A percentile compares a stretch with the other conserved stretches of the same genome.
These are phyloP conservation scores for Aspergillus hortae DNA, from an alignment of 2,329 filamentous ascomycete genomes.

Conservation along the genomic window DNA sequence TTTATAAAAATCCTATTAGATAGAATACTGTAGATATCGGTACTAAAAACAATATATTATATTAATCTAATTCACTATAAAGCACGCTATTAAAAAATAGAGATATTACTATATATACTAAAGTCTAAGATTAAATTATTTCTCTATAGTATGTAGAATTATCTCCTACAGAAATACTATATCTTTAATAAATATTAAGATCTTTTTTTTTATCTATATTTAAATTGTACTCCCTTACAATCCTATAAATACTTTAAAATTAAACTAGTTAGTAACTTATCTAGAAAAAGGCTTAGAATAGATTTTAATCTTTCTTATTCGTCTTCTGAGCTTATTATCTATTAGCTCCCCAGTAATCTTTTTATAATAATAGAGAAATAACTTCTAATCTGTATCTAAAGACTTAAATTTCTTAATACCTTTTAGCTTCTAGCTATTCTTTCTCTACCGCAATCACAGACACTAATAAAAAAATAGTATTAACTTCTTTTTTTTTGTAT, in stretches of 20 bases:
- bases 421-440: slow-evolving; percentile 3
- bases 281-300: not conserved
- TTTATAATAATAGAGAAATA: not conserved
- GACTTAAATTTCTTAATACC: slow-evolving; percentile 1
- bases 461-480: not conserved
- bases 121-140: not conserved
- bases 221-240: not conserved
- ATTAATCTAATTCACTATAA: not conserved
- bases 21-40: not conserved
- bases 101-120: not conserved
- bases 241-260: not conserved
- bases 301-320: not conserved
- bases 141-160: not conserved
- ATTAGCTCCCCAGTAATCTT: not conserved
- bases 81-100: not conserved
- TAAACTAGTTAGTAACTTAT: not conserved
- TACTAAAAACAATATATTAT: not conserved
- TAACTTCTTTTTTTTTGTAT: not conserved
- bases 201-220: not conserved
- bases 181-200: slow-evolving; percentile 2
- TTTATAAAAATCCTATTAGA: not conserved
- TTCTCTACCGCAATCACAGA: not conserved
- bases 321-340: not conserved
- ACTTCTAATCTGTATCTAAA: slow-evolving; percentile 2
- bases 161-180: not conserved